A percentile compares a stretch with the other conserved stretches of the same genome.
These are phyloP conservation scores for Mycena indigotica DNA, from an alignment of 768 basidiomycete species.

Conservation along the genomic window DNA sequence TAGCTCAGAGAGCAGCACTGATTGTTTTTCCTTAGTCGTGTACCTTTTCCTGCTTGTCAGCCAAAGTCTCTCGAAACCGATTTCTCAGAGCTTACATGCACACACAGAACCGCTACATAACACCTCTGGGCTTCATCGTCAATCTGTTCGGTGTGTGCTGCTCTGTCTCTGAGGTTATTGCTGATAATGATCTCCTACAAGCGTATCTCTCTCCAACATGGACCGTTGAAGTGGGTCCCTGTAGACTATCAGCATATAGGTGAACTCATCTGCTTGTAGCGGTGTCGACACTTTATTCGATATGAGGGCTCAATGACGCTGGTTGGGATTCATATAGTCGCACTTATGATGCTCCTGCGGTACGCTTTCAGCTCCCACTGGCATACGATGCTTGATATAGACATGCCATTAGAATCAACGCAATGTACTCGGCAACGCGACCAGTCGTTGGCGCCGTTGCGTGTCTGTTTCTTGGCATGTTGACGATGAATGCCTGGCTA, in stretches of 20 bases:
- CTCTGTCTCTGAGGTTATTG: not conserved
- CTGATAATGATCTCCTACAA: not conserved
- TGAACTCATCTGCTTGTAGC: not conserved
- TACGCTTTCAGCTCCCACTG: conserved; percentile 13
- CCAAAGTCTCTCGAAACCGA: conserved; percentile 1
- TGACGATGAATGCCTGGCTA: conserved; percentile 57
- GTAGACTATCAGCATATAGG: too few species aligned
- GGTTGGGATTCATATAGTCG: conserved; percentile 53
- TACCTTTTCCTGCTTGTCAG: conserved; percentile 48
- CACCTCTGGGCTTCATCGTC: conserved; percentile 46
- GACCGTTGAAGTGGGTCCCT: too few species aligned
- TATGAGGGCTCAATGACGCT: conserved; percentile 58
- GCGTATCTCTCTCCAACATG: conserved; percentile 25
- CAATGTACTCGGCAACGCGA: conserved; percentile 39
- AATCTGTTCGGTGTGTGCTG: conserved; percentile 33
- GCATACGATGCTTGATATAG: conserved; percentile 6
- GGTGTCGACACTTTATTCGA: conserved; percentile 49
- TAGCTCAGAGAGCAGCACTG: not conserved
- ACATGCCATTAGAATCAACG: conserved; percentile 32
- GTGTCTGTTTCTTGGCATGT: conserved; percentile 44
- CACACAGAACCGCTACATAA: conserved; percentile 55
- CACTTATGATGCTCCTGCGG: conserved; percentile 63
- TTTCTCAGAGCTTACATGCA: too few species aligned
- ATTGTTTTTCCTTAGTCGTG: conserved; percentile 31
- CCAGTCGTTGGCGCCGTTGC: conserved; percentile 34